Percentiles rank a stretch among this genome's conserved stretches.
phyloP scores from a whole-genome alignment of 768 basidiomycete genomes.

The Leucocoprinus leucothites region DNA sequence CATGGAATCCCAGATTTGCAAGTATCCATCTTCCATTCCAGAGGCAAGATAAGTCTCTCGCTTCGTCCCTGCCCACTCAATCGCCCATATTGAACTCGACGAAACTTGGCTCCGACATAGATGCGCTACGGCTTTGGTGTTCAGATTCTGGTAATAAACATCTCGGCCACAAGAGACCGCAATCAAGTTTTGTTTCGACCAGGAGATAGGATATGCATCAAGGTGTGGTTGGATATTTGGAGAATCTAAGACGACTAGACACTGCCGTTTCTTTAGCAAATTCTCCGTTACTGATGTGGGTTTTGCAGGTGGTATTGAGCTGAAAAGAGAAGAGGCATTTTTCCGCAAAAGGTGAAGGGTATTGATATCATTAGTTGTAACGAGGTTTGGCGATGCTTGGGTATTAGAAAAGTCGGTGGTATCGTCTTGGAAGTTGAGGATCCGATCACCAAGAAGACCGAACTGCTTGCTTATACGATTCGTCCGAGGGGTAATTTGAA shows the following conservation, averaged over 20 bases:
- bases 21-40: slow-evolving; percentile 46
- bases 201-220: slow-evolving; percentile 56
- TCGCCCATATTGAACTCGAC: slow-evolving; percentile 36
- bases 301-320: slow-evolving; percentile 21
- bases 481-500: slow-evolving; percentile 65
- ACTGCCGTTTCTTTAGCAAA: slow-evolving; percentile 50
- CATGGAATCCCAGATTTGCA: slow-evolving; percentile 54
- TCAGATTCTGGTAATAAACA: slow-evolving; percentile 61
- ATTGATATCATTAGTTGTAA: slow-evolving; percentile 30
- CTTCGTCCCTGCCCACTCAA: slow-evolving; percentile 48
- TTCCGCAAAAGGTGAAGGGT: slow-evolving; percentile 47
- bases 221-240: slow-evolving; percentile 55
- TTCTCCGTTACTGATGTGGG: slow-evolving; percentile 56
- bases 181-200: slow-evolving; percentile 58
- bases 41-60: slow-evolving; percentile 44
- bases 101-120: slow-evolving; percentile 38
- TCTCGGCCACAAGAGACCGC: slow-evolving; percentile 59
- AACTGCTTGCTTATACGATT: slow-evolving; percentile 61
- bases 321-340: slow-evolving; percentile 51
- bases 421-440: slow-evolving; percentile 51
- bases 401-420: slow-evolving; percentile 11
- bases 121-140: slow-evolving; percentile 48
- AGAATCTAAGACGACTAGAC: slow-evolving; percentile 58
- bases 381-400: slow-evolving; percentile 2
- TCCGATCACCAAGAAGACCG: slow-evolving; percentile 53